Evolutionary conservation across 163 green algal species (phyloP), one percentile per base, ranked within the genome.

Genomic region (Scenedesmus sp.): DNA sequence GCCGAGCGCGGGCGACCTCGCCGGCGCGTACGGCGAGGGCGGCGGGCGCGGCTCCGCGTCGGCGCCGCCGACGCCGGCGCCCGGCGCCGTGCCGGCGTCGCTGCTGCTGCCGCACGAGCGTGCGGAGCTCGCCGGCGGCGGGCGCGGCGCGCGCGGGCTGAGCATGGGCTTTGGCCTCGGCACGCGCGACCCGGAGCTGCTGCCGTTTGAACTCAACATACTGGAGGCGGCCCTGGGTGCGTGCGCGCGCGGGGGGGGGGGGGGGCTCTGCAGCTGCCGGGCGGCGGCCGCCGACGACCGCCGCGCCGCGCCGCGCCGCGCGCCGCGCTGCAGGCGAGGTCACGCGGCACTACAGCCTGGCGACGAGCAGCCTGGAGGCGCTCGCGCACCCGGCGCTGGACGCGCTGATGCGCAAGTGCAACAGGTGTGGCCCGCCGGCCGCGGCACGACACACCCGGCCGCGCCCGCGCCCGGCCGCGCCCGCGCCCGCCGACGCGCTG

Each of bases 141-240:
- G 51, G 45, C 44, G 47, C 3, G n/a, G n/a, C n/a, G n/a, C n/a
- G n/a, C n/a, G n/a, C n/a, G n/a, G n/a, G n/a, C n/a, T n/a, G n/a
- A n/a, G n/a, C n/a, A n/a, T n/a, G n/a, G n/a, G n/a, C n/a, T n/a
- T n/a, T n/a, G n/a, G n/a, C n/a, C n/a, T n/a, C n/a, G 42, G 56
- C 60, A 17, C 20, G 6, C 86, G 87, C 39, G 89, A 92, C 29
- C 70, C 86, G 24, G 83, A 89, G 36, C 72, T 85, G 33, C 83
- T 96, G 78, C 91, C 92, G 13, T 97, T 97, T 80, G 92, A 97
- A 85, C 85, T 97, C 70, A 82, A 90, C 75, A 87, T 94, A 66
- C 82, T 97, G 66, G 92, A 97, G 80, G 84, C 86, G 36, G 90
- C 86, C 9, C 83, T 97, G 13, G 86, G 85, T n/a, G n/a, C n/a